Evolutionary conservation across 2,329 filamentous ascomycete genomes (phyloP).

Genomic region (Aspergillus sp.): DNA sequence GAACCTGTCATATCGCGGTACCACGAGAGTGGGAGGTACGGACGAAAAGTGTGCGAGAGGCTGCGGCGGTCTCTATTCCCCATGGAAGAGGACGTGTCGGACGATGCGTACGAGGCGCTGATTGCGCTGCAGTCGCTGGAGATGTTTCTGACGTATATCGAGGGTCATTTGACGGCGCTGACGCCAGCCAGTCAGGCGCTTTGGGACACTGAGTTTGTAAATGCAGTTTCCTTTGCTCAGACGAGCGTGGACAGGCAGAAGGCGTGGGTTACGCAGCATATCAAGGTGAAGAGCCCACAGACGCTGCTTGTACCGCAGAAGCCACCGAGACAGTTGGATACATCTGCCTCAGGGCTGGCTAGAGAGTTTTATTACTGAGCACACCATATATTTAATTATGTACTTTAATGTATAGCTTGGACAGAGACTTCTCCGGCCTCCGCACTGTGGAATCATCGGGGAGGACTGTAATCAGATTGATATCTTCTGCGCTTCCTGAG

Average conservation of each 20-base stretch:
- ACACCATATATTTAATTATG: no score
- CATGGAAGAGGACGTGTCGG: neutral
- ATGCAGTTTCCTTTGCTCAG: slow-evolving; percentile 24
- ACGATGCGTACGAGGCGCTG: slow-evolving; percentile 25
- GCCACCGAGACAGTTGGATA: neutral
- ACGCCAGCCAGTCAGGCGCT: slow-evolving; percentile 31
- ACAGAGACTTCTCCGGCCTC: neutral
- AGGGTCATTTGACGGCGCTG: slow-evolving; percentile 30
- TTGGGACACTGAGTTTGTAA: slow-evolving; percentile 37
- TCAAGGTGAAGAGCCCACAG: slow-evolving; percentile 35
- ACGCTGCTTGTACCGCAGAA: slow-evolving; percentile 35
- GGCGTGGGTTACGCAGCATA: slow-evolving; percentile 34
- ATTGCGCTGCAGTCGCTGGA: slow-evolving; percentile 30
- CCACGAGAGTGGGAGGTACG: slow-evolving; percentile 26
- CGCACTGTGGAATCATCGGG: neutral
- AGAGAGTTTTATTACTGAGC: neutral
- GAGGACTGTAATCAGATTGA: neutral
- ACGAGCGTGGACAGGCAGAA: slow-evolving; percentile 26
- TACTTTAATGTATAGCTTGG: no score
- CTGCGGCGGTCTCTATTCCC: slow-evolving; percentile 32
- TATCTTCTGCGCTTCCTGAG: no score
- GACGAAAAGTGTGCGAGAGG: slow-evolving; percentile 17
- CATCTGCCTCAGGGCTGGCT: neutral
- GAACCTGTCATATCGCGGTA: slow-evolving; percentile 26
- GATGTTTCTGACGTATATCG: slow-evolving; percentile 34